These are phyloP conservation scores for Ailanthus altissimus DNA, from an alignment of 345 rosid species.

Conservation along the genomic window DNA sequence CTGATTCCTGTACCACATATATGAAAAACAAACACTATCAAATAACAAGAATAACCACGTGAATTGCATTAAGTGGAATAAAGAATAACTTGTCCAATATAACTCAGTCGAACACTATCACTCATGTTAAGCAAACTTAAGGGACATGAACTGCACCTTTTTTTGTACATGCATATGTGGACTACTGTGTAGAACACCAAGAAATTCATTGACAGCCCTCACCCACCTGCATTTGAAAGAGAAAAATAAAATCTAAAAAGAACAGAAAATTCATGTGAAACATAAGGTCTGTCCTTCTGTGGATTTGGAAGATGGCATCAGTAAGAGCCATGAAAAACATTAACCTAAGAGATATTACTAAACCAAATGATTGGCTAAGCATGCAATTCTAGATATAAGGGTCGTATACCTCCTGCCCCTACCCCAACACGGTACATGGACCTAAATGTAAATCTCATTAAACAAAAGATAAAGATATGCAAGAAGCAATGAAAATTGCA, in stretches of 20 bases:
- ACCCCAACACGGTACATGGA: no score
- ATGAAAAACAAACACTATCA: background rate
- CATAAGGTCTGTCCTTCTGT: background rate
- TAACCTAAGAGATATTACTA: background rate
- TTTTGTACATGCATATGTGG: conserved; percentile 60
- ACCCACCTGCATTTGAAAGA: conserved; percentile 71
- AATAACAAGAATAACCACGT: background rate
- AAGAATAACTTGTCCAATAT: background rate
- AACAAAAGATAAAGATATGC: no score
- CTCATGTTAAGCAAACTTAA: conserved; percentile 3
- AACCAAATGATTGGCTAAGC: no score
- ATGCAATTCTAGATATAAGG: no score
- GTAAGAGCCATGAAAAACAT: background rate
- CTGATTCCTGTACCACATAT: conserved; percentile 37
- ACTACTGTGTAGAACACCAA: conserved; percentile 59
- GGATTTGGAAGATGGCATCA: background rate
- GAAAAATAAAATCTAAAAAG: background rate
- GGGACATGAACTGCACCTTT: conserved; percentile 38
- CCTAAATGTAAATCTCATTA: no score
- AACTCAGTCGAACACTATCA: background rate
- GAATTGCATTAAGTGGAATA: background rate
- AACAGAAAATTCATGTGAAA: background rate
- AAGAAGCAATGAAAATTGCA: no score
- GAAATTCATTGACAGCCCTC: conserved; percentile 75
- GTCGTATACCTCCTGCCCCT: no score